These are phyloP conservation scores for Rhizopogon roseolus DNA, from an alignment of 768 basidiomycete species.

Conservation along the genomic window DNA sequence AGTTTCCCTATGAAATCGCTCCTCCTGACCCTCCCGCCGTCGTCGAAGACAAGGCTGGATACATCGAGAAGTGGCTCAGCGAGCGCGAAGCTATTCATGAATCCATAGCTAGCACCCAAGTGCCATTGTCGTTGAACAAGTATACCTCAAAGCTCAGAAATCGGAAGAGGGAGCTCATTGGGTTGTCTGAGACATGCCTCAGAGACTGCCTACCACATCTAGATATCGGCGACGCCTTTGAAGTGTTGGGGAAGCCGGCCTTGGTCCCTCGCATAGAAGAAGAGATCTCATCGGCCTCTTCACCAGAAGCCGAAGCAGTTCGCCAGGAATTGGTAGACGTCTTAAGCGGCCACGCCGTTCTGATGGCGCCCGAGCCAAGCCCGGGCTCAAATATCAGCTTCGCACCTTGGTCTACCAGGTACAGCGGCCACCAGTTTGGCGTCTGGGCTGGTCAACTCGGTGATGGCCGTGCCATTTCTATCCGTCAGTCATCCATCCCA, in stretches of 20 bases:
- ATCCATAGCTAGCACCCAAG: background rate
- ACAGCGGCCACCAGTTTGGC: constrained; percentile 91
- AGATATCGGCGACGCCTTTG: constrained; percentile 82
- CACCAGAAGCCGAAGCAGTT: constrained; percentile 33
- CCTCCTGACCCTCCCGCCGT: constrained; percentile 45
- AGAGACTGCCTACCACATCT: constrained; percentile 79
- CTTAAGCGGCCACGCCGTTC: constrained; percentile 68
- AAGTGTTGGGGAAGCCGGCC: constrained; percentile 55
- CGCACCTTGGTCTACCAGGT: constrained; percentile 79
- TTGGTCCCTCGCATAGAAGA: constrained; percentile 31
- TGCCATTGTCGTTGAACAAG: constrained; percentile 34
- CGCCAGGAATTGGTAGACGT: constrained; percentile 78
- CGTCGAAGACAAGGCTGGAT: constrained; percentile 47
- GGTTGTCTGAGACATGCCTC: constrained; percentile 62
- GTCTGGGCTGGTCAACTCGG: constrained; percentile 92
- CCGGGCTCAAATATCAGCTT: constrained; percentile 16
- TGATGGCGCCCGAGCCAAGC: constrained; percentile 44
- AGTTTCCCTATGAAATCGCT: constrained; percentile 79
- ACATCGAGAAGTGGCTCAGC: constrained; percentile 76
- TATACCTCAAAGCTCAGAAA: constrained; percentile 47
- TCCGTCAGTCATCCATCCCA: constrained; percentile 39
- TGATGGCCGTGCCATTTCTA: constrained; percentile 91
- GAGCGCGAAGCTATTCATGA: constrained; percentile 54
- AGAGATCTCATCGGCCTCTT: constrained; percentile 19
- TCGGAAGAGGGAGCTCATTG: constrained; percentile 58